Conservation (phyloP, 2,329 filamentous ascomycete genomes). For the Tolypocladium ovalisporum region DNA sequence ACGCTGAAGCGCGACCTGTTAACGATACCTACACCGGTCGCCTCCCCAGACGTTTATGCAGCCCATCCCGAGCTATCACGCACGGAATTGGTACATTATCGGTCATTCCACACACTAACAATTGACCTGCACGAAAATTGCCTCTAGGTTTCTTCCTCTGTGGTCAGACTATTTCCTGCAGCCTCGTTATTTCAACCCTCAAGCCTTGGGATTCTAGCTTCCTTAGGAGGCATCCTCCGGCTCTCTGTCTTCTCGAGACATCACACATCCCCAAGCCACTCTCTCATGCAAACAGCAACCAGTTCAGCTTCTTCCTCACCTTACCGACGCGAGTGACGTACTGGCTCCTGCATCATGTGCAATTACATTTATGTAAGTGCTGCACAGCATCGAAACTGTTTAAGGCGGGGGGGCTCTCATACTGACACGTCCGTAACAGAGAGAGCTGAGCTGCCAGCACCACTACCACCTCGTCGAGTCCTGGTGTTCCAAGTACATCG, state of each 20-base stretch:
- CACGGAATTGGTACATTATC: not conserved
- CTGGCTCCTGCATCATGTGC: conserved; percentile 27
- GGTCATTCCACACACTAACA: not conserved
- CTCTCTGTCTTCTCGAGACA: not conserved
- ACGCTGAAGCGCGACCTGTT: too few relatives aligned
- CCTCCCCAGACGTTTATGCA: not conserved
- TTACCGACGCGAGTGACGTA: not conserved
- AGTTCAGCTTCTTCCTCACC: not conserved
- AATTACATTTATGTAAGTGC: conserved; percentile 37
- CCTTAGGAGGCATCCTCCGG: not conserved
- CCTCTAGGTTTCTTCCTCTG: not conserved
- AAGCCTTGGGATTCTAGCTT: not conserved
- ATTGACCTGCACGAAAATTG: not conserved
- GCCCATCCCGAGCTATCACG: not conserved
- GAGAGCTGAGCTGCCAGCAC: conserved; percentile 39
- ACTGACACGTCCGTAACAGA: conserved; percentile 18
- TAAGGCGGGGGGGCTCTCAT: not conserved
- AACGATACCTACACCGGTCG: not conserved
- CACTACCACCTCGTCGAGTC: conserved; percentile 39
- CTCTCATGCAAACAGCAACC: not conserved
- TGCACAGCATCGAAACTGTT: not conserved
- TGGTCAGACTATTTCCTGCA: not conserved
- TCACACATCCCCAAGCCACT: not conserved
- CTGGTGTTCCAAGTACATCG: conserved; percentile 34
- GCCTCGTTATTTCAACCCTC: not conserved